Base-by-base conservation (phyloP, 2,329 filamentous ascomycete species). In the Ceratocystis destructans region DNA sequence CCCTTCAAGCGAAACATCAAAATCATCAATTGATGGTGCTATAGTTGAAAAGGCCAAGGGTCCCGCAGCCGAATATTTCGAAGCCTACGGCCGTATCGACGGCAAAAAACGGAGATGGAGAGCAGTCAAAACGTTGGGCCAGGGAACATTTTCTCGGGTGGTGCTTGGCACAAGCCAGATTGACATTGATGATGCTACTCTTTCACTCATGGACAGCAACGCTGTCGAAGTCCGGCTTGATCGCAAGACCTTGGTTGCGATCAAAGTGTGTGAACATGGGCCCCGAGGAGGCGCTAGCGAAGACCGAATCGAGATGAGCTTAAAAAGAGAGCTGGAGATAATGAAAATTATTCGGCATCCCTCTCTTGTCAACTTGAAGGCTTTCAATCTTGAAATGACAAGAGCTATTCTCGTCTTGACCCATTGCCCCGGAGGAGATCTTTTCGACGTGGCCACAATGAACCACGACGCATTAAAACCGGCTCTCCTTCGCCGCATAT, bases 201-300 rank as follows among this genome's bases (percentile, higher is more conserved):
- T 67, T 15, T 55, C 66, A 33, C 64, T 65, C 59, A 63, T 79
- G 71, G 70, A 65, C 74, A 64, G 68, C 70, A 69, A 62, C 75
- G 45, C 37, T 28, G 66, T 62, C 0, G 73, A 75, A 41, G 71
- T 72, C 53, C 71, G 71, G 4, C 71, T 75, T n/a, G 72, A 89
- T 69, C 85, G 86, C n/a, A 88, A 87, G 72, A 89, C 89, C 64
- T 79, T 99, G 15, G 94, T 97, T 2, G 94, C 94, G 1, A 86
- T 99, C 73, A 99, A 99, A 76, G 86, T 99, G 57, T 93, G 95
- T 73, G 90, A 96, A 75, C 91, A 96, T 76, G 94, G 93, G 2
- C 93, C 94, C 0, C 90, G 90, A 28, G 94, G 94, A 64, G 93
- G 93, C 59, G 93, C 92, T 3, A 94, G 94, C 62, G 91, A 96